Conservation (phyloP, 257 asterid species). For the Nicotiana tomentosiformis region DNA sequence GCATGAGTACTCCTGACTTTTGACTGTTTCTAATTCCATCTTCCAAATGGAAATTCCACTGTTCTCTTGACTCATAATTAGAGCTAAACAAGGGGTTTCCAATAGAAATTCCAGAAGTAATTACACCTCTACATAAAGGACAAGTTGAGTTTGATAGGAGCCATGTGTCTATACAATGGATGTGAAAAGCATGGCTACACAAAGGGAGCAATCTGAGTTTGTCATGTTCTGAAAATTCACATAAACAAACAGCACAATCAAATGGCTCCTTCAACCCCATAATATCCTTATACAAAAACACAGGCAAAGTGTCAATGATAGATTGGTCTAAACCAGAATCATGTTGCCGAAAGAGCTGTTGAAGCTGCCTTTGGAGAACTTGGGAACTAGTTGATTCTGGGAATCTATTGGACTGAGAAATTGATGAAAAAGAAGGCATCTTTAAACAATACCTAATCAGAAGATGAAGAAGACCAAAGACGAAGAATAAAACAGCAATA, state of each 20-base stretch:
- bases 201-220: slow-evolving; percentile 77
- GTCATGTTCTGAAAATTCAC: slow-evolving; percentile 73
- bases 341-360: slow-evolving; percentile 81
- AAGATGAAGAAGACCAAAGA: slow-evolving; percentile 47
- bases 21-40: slow-evolving; percentile 1
- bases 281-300: slow-evolving; percentile 68
- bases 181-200: slow-evolving; percentile 93
- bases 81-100: slow-evolving; percentile 9
- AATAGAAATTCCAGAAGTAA: slow-evolving; percentile 15
- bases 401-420: slow-evolving; percentile 41
- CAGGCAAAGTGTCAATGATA: slow-evolving; percentile 76
- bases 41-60: slow-evolving; percentile 11
- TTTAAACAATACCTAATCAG: slow-evolving; percentile 34
- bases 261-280: slow-evolving; percentile 78
- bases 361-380: slow-evolving; percentile 54
- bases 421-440: slow-evolving; percentile 40
- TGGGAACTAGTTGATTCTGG: slow-evolving; percentile 36
- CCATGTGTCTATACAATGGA: slow-evolving; percentile 91
- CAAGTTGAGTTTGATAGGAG: slow-evolving; percentile 82
- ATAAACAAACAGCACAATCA: slow-evolving; percentile 90
- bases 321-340: slow-evolving; percentile 90
- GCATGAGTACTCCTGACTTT: slow-evolving; percentile 1
- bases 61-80: slow-evolving; percentile 12
- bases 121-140: slow-evolving; percentile 73
- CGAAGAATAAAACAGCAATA: slow-evolving; percentile 44